phyloP scores from a whole-genome alignment of 441 rosid genomes.

The Populus trichocarpa region DNA sequence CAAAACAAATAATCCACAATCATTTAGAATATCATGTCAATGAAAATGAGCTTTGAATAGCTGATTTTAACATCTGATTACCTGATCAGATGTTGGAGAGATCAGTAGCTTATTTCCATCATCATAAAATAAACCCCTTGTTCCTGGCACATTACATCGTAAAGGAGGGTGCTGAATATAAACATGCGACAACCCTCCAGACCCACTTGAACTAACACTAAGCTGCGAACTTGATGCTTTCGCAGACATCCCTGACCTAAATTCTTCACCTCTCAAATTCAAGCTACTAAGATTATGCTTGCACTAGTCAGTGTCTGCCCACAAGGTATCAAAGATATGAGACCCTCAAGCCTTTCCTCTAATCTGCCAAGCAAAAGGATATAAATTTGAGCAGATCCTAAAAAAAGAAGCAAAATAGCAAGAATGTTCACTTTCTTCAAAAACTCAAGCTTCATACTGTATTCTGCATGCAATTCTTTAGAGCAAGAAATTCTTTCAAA shows the following conservation, averaged over 20 bases:
- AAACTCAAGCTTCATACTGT: slow-evolving; percentile 35
- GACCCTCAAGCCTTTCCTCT: slow-evolving; percentile 47
- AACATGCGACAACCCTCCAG: slow-evolving; percentile 85
- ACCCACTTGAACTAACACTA: slow-evolving; percentile 46
- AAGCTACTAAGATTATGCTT: slow-evolving; percentile 11
- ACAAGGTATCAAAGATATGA: slow-evolving; percentile 4
- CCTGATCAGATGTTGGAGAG: slow-evolving; percentile 64
- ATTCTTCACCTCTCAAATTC: slow-evolving; percentile 25
- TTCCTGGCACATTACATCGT: slow-evolving; percentile 57
- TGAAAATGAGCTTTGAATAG: background rate
- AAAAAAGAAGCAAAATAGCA: background rate
- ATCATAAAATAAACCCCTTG: slow-evolving; percentile 77
- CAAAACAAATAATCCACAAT: background rate
- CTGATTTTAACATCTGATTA: slow-evolving; percentile 25
- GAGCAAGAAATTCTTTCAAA: slow-evolving; percentile 66
- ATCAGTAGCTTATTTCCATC: slow-evolving; percentile 80
- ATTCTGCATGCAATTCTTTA: slow-evolving; percentile 81
- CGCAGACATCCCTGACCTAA: slow-evolving; percentile 39
- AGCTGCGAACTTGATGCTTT: slow-evolving; percentile 67
- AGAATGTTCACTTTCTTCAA: slow-evolving; percentile 56
- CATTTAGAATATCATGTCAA: slow-evolving; percentile 9
- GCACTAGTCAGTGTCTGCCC: slow-evolving; percentile 11
- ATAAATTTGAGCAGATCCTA: background rate
- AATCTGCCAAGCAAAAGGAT: slow-evolving; percentile 43
- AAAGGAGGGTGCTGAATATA: slow-evolving; percentile 71